Evolutionary conservation across 2,329 filamentous ascomycete genomes (phyloP).

Genomic region (Sporothrix dimorphospora): DNA sequence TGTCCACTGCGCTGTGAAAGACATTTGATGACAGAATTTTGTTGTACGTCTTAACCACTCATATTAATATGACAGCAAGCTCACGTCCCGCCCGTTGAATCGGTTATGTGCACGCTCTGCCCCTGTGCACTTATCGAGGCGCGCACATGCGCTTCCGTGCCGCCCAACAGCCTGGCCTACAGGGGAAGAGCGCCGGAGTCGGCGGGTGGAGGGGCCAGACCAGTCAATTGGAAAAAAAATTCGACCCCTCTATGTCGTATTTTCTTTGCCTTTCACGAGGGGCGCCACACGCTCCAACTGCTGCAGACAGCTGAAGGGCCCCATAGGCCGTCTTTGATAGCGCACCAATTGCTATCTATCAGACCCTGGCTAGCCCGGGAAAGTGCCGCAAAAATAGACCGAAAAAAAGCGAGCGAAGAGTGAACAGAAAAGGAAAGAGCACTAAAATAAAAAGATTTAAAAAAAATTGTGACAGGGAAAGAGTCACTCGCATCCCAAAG

Average conservation of each 20-base stretch:
- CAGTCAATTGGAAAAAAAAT: constrained; percentile 11
- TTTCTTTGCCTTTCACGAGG: not conserved
- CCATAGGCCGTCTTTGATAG: not conserved
- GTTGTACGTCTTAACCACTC: no score
- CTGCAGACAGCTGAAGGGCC: not conserved
- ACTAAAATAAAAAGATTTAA: constrained; percentile 6
- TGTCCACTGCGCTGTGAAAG: no score
- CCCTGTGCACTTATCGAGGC: not conserved
- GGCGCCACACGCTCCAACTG: not conserved
- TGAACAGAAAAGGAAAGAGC: constrained; percentile 13
- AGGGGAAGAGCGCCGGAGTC: constrained; percentile 18
- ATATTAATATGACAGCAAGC: no score
- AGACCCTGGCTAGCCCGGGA: constrained; percentile 8
- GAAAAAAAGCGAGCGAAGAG: not conserved
- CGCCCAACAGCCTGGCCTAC: not conserved
- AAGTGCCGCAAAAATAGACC: constrained; percentile 20
- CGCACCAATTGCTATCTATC: constrained; percentile 19
- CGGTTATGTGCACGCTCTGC: not conserved
- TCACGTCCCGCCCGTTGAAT: not conserved
- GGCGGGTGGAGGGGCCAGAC: constrained; percentile 11
- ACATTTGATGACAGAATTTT: no score
- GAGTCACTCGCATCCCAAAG: constrained; percentile 33
- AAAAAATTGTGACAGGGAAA: constrained; percentile 24
- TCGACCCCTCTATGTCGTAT: constrained; percentile 10
- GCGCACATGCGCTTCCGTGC: not conserved